Base-by-base conservation (phyloP, 2,329 filamentous ascomycete species). In the Hirsutella rhossiliensis region DNA sequence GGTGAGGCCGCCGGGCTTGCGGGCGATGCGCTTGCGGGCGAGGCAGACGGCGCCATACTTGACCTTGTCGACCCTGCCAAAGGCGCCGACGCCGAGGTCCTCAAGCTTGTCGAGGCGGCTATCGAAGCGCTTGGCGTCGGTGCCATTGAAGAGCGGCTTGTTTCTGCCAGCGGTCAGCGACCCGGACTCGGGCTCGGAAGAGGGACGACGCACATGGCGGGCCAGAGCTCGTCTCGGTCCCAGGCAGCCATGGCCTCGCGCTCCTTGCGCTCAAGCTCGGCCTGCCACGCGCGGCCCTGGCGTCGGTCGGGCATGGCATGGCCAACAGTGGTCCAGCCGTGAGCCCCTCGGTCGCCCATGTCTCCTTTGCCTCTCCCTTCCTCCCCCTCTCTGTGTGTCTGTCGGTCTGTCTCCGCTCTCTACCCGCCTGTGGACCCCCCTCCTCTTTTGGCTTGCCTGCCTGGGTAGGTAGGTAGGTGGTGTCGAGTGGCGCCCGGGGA, bases 1-100 rank as follows among this genome's bases (percentile, higher is more conserved):
- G 5, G 60, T 61, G 34, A 62, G 56, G 17, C 59, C 57, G 17
- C 64, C n/a, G n/a, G n/a, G 61, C 6, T 59, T 52, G 12, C 59
- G 60, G 28, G 53, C 47, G 44, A 69, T 65, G 50, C 63, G 62
- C 54, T 73, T 73, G 34, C 68, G 57, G 5, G 69, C 68, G 45
- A 72, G 60, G 40, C 58, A 64, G 40, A 73, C 65, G 9, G 58
- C 56, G 15, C 57, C 59, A 45, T 63, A 64, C 5, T 56, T 59
- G 19, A 71, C 62, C 45, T 67, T 64, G 46, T 71, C 63, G 23
- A 72, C 70, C 31, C 62, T 52, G 38, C 68, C 68, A 52, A 64
- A 68, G 17, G 61, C 60, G 28, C 68, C 68, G 38, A 51, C 54
- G n/a, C 68, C 68, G 11, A 72, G 56, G n/a, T 63, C 58, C 39